Percentiles rank a stretch among this genome's conserved stretches.
Conservation (phyloP, 306 rosid species). For the Carpinus fangiana region DNA sequence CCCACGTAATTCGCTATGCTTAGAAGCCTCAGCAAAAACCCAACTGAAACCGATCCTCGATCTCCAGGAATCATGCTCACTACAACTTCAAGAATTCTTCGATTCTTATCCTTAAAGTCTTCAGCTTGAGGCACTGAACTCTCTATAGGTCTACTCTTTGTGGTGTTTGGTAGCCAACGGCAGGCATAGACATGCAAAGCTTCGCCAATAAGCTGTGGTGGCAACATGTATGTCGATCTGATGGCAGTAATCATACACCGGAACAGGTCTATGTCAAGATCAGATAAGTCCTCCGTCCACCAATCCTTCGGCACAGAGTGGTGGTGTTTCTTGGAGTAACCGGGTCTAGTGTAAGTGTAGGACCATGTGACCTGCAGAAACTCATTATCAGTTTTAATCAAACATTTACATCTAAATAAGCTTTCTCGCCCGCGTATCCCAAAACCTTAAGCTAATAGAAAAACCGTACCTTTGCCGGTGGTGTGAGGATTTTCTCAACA, state of each 20-base stretch:
- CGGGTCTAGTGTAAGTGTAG: slow-evolving; percentile 95
- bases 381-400: slow-evolving; percentile 28
- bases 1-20: slow-evolving; percentile 54
- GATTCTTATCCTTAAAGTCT: slow-evolving; percentile 47
- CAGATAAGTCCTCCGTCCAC: slow-evolving; percentile 98
- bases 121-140: slow-evolving; percentile 48
- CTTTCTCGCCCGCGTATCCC: too few relatives aligned
- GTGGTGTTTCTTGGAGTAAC: slow-evolving; percentile 64
- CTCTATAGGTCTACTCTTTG: slow-evolving; percentile 38
- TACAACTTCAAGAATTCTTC: slow-evolving; percentile 66
- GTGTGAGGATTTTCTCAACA: slow-evolving; percentile 75
- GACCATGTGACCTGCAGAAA: slow-evolving; percentile 83
- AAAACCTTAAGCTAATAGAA: too few relatives aligned
- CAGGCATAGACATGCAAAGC: slow-evolving; percentile 89
- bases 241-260: slow-evolving; percentile 72
- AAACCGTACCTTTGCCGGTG: slow-evolving; percentile 63
- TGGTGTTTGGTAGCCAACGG: slow-evolving; percentile 70
- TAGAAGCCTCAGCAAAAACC: slow-evolving; percentile 75
- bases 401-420: neutral
- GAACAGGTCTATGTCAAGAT: slow-evolving; percentile 79
- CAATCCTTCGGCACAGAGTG: slow-evolving; percentile 91
- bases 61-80: slow-evolving; percentile 85
- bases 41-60: slow-evolving; percentile 73
- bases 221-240: slow-evolving; percentile 64
- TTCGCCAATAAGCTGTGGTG: slow-evolving; percentile 90